These are phyloP conservation scores for Ilyonectria destructans DNA, from an alignment of 2,329 filamentous ascomycete species.

Conservation along the genomic window DNA sequence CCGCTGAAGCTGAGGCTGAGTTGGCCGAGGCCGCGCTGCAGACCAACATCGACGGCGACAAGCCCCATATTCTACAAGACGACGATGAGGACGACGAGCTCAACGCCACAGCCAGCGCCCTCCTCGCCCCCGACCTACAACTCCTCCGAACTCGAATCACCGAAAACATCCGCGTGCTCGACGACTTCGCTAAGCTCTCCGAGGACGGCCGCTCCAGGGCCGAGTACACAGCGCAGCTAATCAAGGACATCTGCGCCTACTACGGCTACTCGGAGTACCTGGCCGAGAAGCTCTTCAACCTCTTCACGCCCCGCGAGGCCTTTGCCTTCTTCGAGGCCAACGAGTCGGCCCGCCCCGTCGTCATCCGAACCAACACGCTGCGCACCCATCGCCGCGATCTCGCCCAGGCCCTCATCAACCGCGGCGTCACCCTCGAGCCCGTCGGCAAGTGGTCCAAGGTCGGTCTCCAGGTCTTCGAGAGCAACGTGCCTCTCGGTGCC, in stretches of 20 bases:
- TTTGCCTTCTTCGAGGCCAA: slow-evolving; percentile 99
- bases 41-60: slow-evolving; percentile 91
- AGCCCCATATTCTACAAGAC: slow-evolving; percentile 76
- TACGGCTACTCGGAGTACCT: slow-evolving; percentile 96
- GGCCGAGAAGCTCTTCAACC: slow-evolving; percentile 94
- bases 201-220: slow-evolving; percentile 86
- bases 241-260: slow-evolving; percentile 95
- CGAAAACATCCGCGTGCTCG: slow-evolving; percentile 92
- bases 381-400: slow-evolving; percentile 84
- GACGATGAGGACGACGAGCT: slow-evolving; percentile 75
- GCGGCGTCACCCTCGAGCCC: slow-evolving; percentile 95
- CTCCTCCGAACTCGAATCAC: slow-evolving; percentile 91
- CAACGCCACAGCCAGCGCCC: slow-evolving; percentile 71
- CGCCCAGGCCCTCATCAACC: slow-evolving; percentile 94
- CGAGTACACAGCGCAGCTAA: slow-evolving; percentile 89
- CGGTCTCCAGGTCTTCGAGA: slow-evolving; percentile 96
- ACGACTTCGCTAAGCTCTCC: slow-evolving; percentile 87
- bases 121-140: slow-evolving; percentile 91
- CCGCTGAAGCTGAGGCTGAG: slow-evolving; percentile 87
- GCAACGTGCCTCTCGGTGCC: slow-evolving; percentile 86
- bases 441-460: slow-evolving; percentile 99
- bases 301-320: slow-evolving; percentile 94
- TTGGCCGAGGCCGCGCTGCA: slow-evolving; percentile 88
- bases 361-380: slow-evolving; percentile 97
- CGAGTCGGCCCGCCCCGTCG: slow-evolving; percentile 92